Evolutionary conservation across 176 grass and related monocot genomes (phyloP).

Genomic region (Tillandsia leiboldiana): DNA sequence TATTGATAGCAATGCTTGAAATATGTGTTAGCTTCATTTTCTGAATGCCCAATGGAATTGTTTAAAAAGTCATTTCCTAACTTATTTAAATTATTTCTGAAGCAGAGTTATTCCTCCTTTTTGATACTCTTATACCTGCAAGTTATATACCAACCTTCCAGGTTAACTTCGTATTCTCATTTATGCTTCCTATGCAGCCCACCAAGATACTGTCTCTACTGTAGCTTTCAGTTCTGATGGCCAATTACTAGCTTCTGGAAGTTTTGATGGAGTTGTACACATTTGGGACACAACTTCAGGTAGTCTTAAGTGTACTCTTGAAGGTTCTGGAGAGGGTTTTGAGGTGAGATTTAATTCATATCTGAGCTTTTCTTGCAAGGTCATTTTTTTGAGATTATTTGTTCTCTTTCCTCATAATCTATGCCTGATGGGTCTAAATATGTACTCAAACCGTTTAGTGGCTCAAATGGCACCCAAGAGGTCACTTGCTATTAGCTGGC

Average conservation of each 20-base stretch:
- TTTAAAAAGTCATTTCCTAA: neutral
- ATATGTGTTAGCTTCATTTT: neutral
- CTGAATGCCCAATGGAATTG: neutral
- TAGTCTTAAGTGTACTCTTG: conserved; percentile 52
- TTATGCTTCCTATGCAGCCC: conserved; percentile 36
- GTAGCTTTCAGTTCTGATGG: conserved; percentile 90
- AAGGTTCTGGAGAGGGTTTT: conserved; percentile 69
- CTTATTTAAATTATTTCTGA: neutral
- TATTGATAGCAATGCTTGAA: neutral
- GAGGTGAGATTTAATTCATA: conserved; percentile 45
- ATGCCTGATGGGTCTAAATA: neutral
- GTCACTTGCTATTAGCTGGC: conserved; percentile 75
- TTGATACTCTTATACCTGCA: neutral
- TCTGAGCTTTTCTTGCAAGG: conserved; percentile 6
- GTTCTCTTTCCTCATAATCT: neutral
- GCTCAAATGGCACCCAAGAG: conserved; percentile 87
- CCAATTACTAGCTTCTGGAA: conserved; percentile 60
- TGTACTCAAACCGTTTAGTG: conserved; percentile 40
- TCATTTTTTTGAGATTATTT: conserved; percentile 3
- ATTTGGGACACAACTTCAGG: conserved; percentile 54
- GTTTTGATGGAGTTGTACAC: conserved; percentile 72
- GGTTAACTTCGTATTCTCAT: conserved; percentile 8
- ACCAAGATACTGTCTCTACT: conserved; percentile 51
- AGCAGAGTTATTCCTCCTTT: neutral
- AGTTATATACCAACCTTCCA: neutral